Conservation (phyloP, 78 protist genomes). For the Chrysochromulina parva region DNA sequence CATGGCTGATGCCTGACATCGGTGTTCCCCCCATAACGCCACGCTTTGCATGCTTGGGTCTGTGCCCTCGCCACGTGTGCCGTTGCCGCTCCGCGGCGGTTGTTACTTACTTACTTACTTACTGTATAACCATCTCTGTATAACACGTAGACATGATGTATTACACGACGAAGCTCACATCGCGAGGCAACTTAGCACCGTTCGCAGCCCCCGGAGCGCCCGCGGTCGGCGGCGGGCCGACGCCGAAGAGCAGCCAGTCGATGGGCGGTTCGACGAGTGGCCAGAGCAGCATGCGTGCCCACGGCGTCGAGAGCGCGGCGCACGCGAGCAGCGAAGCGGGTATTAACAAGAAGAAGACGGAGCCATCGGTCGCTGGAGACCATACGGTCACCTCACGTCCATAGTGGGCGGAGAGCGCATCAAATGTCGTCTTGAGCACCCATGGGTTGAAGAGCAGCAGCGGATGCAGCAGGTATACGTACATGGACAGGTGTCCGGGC, state of each 20-base stretch:
- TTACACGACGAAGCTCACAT: too few relatives aligned
- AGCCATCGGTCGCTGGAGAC: not conserved
- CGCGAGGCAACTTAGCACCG: too few relatives aligned
- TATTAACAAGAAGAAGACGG: not conserved
- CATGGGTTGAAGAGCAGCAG: not conserved
- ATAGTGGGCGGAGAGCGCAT: not conserved
- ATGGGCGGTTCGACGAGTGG: not conserved
- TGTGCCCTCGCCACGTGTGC: too few relatives aligned
- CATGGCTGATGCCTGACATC: too few relatives aligned
- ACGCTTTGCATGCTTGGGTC: too few relatives aligned
- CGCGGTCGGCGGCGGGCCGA: too few relatives aligned
- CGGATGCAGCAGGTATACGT: not conserved
- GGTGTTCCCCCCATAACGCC: too few relatives aligned
- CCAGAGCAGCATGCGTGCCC: not conserved
- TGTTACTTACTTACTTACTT: too few relatives aligned
- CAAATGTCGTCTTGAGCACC: not conserved
- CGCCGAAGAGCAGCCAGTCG: not conserved
- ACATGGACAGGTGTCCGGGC: slow-evolving; percentile 5
- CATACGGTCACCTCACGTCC: not conserved
- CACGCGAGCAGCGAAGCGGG: not conserved
- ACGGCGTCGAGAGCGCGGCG: not conserved
- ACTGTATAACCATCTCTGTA: too few relatives aligned
- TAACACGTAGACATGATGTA: too few relatives aligned
- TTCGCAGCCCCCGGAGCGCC: too few relatives aligned
- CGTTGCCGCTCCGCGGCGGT: too few relatives aligned